Evolutionary conservation across 2,329 filamentous ascomycete species (phyloP).

Genomic region (Fonsecaea erecta): DNA sequence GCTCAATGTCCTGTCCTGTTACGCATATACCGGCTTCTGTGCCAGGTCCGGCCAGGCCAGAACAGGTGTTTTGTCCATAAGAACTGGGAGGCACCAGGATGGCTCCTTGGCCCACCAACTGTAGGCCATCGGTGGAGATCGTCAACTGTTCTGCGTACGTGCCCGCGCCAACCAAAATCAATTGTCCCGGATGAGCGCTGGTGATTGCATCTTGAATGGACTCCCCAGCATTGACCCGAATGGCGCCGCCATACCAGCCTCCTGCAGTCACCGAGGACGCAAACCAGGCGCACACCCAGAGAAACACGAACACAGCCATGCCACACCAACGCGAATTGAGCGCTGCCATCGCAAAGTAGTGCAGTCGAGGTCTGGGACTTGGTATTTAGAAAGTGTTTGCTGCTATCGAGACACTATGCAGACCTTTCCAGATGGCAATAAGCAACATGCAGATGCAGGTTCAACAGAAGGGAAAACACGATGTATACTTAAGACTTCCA

Average conservation of each 20-base stretch:
- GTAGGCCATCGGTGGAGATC: slow-evolving; percentile 20
- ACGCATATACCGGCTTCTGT: slow-evolving; percentile 32
- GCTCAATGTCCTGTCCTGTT: slow-evolving; percentile 20
- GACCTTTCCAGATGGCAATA: not conserved
- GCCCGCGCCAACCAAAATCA: slow-evolving; percentile 28
- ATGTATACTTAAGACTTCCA: not conserved
- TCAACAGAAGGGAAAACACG: not conserved
- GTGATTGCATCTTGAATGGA: slow-evolving; percentile 30
- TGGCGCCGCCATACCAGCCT: slow-evolving; percentile 11
- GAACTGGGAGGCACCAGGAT: slow-evolving; percentile 26
- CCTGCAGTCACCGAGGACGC: not conserved
- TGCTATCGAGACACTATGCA: not conserved
- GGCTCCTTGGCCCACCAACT: slow-evolving; percentile 26
- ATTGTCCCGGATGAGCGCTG: slow-evolving; percentile 22
- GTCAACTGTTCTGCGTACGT: slow-evolving; percentile 32
- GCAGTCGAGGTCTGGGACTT: not conserved
- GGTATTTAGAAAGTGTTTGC: not conserved
- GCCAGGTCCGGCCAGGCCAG: slow-evolving; percentile 22
- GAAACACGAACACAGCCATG: not conserved
- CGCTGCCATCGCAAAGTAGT: not conserved
- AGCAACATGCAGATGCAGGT: not conserved
- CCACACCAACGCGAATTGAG: not conserved
- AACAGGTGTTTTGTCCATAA: slow-evolving; percentile 21
- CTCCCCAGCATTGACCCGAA: slow-evolving; percentile 25
- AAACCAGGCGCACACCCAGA: not conserved